Evolutionary conservation across 768 basidiomycete genomes (phyloP).

Genomic region (Russula sp.): DNA sequence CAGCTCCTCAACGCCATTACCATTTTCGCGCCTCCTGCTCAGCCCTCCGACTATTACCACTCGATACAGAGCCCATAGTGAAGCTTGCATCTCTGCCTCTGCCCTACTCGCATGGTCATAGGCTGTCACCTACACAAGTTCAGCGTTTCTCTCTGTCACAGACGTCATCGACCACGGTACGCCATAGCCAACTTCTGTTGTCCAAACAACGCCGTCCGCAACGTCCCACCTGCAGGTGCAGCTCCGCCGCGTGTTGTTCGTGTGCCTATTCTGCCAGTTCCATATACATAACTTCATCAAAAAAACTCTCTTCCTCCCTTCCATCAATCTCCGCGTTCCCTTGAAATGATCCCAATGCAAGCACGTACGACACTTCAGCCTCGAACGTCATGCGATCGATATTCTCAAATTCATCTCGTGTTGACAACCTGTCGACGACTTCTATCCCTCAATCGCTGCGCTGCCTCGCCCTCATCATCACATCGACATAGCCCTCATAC

Average conservation of each 20-base stretch:
- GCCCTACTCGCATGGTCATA: neutral
- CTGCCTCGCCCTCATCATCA: conserved; percentile 8
- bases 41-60: conserved; percentile 13
- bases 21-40: conserved; percentile 15
- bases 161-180: neutral
- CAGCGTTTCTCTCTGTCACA: neutral
- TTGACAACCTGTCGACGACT: conserved; percentile 7
- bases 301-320: neutral
- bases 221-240: conserved; percentile 3
- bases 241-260: neutral
- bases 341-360: neutral
- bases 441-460: conserved; percentile 4
- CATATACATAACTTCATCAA: neutral
- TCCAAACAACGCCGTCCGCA: neutral
- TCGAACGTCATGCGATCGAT: neutral
- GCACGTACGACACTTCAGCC: neutral
- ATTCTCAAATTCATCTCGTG: conserved; percentile 10
- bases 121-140: neutral
- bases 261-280: neutral
- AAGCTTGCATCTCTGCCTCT: conserved; percentile 1
- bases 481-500: conserved; percentile 1
- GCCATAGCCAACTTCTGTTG: neutral
- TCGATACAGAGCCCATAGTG: conserved; percentile 4
- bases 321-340: conserved; percentile 1
- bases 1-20: conserved; percentile 13